Evolutionary conservation across 768 basidiomycete genomes (phyloP), one percentile per base, ranked within the genome.

Genomic region (Phylloporus rhodoxanthus): DNA sequence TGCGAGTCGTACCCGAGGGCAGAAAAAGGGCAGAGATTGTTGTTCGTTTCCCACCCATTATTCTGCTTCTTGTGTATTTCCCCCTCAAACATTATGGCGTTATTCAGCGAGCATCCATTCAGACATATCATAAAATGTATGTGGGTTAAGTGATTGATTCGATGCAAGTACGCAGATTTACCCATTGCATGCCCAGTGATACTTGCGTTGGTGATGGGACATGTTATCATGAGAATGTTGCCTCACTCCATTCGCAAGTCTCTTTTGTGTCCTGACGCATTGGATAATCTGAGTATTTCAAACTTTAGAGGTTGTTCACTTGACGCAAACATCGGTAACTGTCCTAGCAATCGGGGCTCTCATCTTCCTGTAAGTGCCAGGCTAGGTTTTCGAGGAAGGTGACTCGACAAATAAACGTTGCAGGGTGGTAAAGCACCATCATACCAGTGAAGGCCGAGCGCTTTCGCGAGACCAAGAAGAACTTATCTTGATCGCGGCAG

Each of bases 401-500:
- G 10, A 19, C 4, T 37, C 33, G 45, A 48, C 37, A 19, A 23
- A 43, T 14, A 43, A 45, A 14, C 20, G 15, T 40, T 36, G 43
- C 59, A 90, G 87, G 58, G 75, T 86, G 39, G 69, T 83, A 39
- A 74, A 84, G 68, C 86, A 89, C 60, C 80, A 88, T 57, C 75
- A 76, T 49, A 71, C 68, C 60, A 71, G 68, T 60, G 84, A 82
- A 13, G 59, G 56, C 13, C 76, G 76, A 44, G 62, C 83, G 52
- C 65, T 91, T 57, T 81, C 84, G 39, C 81, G 79, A 57, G 74
- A 73, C 48, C 88, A 91, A 58, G 85, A 88, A 60, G 86, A 91
- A 59, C 75, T 80, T 67, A 70, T 85, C 17, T 60, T 91, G 65
- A 84, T 91, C 53, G 81, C 72, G 5, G 81, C 83, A 3, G 75